Conservation (phyloP, 306 rosid genomes). For the Glycyrrhiza uralensis region DNA sequence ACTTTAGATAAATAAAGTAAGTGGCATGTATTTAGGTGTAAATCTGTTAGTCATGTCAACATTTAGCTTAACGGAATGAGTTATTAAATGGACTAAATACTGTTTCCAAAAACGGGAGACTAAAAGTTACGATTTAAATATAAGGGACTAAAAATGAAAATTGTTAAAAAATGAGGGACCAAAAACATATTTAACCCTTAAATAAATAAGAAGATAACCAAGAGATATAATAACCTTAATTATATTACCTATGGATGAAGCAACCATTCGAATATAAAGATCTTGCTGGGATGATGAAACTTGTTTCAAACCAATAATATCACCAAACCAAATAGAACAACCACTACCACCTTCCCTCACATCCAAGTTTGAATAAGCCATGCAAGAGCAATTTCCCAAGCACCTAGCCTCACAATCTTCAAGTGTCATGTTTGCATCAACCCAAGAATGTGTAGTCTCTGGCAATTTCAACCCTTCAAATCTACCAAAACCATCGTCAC, state of each 20-base stretch:
- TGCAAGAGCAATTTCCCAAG: constrained; percentile 11
- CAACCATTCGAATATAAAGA: constrained; percentile 18
- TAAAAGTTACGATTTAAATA: too few relatives aligned
- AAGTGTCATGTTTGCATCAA: not conserved
- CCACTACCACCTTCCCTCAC: not conserved
- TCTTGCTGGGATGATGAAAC: not conserved
- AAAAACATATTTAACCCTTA: too few relatives aligned
- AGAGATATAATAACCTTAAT: not conserved
- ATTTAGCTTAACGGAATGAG: too few relatives aligned
- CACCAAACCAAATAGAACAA: constrained; percentile 21
- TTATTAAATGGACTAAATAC: too few relatives aligned
- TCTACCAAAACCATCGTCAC: constrained; percentile 21
- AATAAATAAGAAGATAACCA: not conserved
- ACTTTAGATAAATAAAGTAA: too few relatives aligned
- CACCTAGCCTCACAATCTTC: constrained; percentile 3
- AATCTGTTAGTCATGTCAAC: too few relatives aligned
- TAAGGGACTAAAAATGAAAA: too few relatives aligned
- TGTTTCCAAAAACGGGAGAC: too few relatives aligned
- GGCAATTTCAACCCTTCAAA: constrained; percentile 23
- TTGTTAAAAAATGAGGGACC: too few relatives aligned
- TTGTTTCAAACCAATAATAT: not conserved
- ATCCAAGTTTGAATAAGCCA: not conserved
- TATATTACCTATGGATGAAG: not conserved
- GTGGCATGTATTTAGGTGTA: too few relatives aligned
- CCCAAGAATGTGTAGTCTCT: constrained; percentile 15